A percentile compares a stretch with the other conserved stretches of the same genome.
These are phyloP conservation scores for Pontederia crassipes DNA, from an alignment of 176 grass and related monocot genomes.

Conservation along the genomic window DNA sequence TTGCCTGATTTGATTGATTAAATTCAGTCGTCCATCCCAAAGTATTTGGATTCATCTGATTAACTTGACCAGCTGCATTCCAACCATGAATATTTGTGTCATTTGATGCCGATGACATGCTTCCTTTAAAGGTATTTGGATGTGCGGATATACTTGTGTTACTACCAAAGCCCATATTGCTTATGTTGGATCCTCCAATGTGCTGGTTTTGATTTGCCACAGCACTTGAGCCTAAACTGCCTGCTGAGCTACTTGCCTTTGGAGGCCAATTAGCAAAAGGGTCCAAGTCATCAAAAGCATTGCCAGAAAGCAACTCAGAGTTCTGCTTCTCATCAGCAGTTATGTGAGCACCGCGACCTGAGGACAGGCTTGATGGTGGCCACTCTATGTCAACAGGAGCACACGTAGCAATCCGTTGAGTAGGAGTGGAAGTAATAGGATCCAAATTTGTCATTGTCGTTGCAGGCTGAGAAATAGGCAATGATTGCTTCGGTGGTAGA, in stretches of 20 bases:
- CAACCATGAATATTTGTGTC: constrained; percentile 24
- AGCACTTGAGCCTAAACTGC: constrained; percentile 23
- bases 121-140: constrained; percentile 36
- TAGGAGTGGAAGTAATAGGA: constrained; percentile 33
- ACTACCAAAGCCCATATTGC: constrained; percentile 25
- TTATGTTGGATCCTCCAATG: constrained; percentile 31
- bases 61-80: constrained; percentile 24
- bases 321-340: constrained; percentile 40
- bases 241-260: constrained; percentile 26
- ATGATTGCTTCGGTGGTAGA: constrained; percentile 22
- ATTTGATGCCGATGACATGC: constrained; percentile 28
- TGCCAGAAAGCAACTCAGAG: constrained; percentile 22
- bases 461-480: constrained; percentile 30
- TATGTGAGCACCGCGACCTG: constrained; percentile 28
- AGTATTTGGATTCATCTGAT: background rate
- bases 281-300: constrained; percentile 56
- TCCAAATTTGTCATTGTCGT: constrained; percentile 25
- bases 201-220: constrained; percentile 28
- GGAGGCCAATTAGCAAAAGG: constrained; percentile 89
- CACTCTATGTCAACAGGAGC: constrained; percentile 79
- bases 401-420: constrained; percentile 42
- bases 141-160: constrained; percentile 35
- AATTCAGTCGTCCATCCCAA: background rate
- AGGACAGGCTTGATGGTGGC: constrained; percentile 64
- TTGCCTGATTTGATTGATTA: constrained; percentile 33